Conservation (phyloP, 1,139 yeast genomes). For the Eremothecium sinecaudum region DNA sequence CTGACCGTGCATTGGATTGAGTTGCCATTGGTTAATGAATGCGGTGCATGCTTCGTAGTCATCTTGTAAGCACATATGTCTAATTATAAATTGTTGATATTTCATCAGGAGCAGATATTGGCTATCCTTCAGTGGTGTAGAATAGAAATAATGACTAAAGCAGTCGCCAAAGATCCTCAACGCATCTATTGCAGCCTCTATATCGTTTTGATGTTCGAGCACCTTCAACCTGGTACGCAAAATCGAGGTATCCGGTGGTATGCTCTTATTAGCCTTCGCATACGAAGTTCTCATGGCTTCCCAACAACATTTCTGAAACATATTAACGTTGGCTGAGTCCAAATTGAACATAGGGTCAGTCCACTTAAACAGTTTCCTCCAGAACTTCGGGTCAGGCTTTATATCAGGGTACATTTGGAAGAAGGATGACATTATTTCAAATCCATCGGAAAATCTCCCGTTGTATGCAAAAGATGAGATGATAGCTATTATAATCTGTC, state of each 20-base stretch:
- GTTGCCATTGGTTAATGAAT: conserved; percentile 20
- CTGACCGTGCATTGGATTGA: conserved; percentile 12
- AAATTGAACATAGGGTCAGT: conserved; percentile 12
- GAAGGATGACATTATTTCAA: conserved; percentile 17
- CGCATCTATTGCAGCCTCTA: too few species aligned
- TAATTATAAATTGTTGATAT: conserved; percentile 18
- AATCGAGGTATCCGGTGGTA: too few species aligned
- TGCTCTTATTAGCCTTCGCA: too few species aligned
- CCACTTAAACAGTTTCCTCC: conserved; percentile 23
- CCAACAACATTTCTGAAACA: conserved; percentile 15
- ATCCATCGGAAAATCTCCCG: conserved; percentile 13
- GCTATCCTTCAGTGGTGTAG: too few species aligned
- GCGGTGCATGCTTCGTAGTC: conserved; percentile 12
- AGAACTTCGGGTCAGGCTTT: conserved; percentile 15
- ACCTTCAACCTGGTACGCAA: too few species aligned
- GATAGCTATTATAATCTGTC: conserved; percentile 18
- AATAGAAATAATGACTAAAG: too few species aligned
- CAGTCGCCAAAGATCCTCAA: too few species aligned
- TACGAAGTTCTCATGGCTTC: conserved; percentile 20
- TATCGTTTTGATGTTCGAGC: too few species aligned
- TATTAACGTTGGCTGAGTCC: conserved; percentile 11
- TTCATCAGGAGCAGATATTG: conserved; percentile 13
- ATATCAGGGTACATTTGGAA: conserved; percentile 17
- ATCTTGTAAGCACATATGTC: conserved; percentile 13
- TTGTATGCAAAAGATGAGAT: conserved; percentile 17